phyloP scores from a whole-genome alignment of 139 green algal genomes.

The Yamagishiella unicocca region DNA sequence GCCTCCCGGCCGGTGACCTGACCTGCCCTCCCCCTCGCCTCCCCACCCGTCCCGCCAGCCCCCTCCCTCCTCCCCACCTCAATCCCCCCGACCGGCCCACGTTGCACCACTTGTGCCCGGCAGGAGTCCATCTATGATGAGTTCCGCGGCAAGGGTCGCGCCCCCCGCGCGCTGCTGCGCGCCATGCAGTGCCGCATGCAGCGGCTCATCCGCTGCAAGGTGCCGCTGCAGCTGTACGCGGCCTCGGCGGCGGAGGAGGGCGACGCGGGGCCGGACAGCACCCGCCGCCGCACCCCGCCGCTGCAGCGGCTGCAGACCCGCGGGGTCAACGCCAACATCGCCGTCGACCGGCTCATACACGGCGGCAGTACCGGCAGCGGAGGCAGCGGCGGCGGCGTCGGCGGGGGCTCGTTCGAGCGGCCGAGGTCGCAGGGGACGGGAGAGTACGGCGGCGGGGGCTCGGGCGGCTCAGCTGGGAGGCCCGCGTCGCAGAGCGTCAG shows the following conservation, averaged over 20 bases:
- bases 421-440: not conserved
- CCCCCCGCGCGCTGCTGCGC: conserved; percentile 15
- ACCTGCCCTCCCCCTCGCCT: too few relatives aligned
- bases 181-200: conserved; percentile 22
- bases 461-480: not conserved
- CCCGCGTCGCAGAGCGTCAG: not conserved
- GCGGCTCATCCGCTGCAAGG: conserved; percentile 2
- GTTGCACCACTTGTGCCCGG: not conserved
- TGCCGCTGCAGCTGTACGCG: not conserved
- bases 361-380: conserved; percentile 9
- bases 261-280: not conserved
- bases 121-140: conserved; percentile 43
- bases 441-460: not conserved
- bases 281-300: conserved; percentile 24
- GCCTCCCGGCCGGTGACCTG: too few relatives aligned
- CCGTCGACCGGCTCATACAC: not conserved
- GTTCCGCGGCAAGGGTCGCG: conserved; percentile 6
- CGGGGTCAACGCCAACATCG: not conserved
- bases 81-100: not conserved
- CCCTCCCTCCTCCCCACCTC: not conserved
- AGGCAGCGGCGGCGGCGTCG: not conserved
- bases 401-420: not conserved
- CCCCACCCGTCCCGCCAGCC: too few relatives aligned
- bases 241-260: not conserved
- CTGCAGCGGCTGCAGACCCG: conserved; percentile 11